Evolutionary conservation across 352 stramenopile species (phyloP).

Genomic region (Phytophthora pinifolia): DNA sequence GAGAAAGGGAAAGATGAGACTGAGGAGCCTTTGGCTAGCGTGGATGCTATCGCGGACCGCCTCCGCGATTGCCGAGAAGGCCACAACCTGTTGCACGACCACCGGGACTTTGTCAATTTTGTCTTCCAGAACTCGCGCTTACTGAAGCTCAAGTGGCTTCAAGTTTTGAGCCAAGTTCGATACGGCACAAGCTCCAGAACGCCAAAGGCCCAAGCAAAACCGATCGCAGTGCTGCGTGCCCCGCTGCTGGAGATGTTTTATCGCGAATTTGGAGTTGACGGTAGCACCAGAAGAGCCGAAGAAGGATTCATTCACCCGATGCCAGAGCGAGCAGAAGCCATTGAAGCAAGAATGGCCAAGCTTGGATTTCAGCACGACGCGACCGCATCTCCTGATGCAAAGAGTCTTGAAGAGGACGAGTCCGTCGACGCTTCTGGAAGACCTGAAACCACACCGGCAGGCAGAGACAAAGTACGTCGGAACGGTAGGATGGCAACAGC

Average conservation of each 20-base stretch:
- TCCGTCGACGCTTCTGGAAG: constrained; percentile 3
- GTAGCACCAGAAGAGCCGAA: not conserved
- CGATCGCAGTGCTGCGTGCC: not conserved
- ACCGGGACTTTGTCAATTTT: constrained; percentile 59
- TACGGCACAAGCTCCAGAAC: constrained; percentile 26
- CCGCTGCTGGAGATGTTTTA: constrained; percentile 35
- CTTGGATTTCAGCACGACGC: constrained; percentile 49
- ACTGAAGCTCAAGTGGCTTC: constrained; percentile 46
- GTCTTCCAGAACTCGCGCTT: constrained; percentile 54
- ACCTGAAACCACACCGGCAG: constrained; percentile 18
- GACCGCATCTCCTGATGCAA: not conserved
- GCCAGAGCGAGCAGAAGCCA: constrained; percentile 37
- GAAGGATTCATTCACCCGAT: constrained; percentile 22
- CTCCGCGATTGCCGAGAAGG: constrained; percentile 34
- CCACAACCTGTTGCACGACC: constrained; percentile 43
- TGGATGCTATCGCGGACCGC: constrained; percentile 42
- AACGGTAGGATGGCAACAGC: not conserved
- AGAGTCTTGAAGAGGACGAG: not conserved
- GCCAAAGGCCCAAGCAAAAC: too few species aligned
- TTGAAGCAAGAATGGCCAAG: constrained; percentile 41
- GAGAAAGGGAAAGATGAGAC: not conserved
- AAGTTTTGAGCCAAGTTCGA: constrained; percentile 50
- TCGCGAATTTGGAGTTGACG: constrained; percentile 39
- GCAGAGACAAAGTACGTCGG: not conserved
- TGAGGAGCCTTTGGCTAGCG: constrained; percentile 10